phyloP scores from a whole-genome alignment of 495 filamentous ascomycete species.

The Penicillium alfredii region DNA sequence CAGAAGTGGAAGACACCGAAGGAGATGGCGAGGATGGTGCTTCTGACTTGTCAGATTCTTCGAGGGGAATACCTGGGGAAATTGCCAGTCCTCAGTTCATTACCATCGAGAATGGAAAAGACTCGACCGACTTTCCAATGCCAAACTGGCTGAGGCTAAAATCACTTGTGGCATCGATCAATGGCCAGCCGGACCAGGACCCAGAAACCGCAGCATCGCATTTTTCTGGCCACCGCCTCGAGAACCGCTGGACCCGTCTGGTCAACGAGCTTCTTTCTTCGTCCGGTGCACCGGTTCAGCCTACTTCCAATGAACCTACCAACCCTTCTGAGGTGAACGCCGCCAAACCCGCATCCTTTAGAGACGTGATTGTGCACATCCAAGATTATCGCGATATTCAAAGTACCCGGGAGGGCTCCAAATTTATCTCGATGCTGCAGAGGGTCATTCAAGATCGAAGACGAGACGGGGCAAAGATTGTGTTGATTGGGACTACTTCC shows the following conservation, averaged over 20 bases:
- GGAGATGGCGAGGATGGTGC: conserved; percentile 40
- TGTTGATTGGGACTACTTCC: conserved; percentile 68
- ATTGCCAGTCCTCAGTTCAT: conserved; percentile 30
- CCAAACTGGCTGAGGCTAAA: conserved; percentile 33
- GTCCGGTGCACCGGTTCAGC: conserved; percentile 7
- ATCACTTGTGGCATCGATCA: conserved; percentile 35
- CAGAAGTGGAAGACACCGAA: conserved; percentile 33
- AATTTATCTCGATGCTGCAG: conserved; percentile 59
- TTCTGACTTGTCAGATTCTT: conserved; percentile 19
- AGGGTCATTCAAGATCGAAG: conserved; percentile 65
- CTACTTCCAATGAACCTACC: conserved; percentile 7
- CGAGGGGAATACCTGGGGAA: conserved; percentile 18
- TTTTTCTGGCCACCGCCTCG: conserved; percentile 12
- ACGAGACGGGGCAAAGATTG: conserved; percentile 58
- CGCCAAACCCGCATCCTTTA: conserved; percentile 13
- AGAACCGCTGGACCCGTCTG: conserved; percentile 33
- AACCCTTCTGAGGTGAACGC: conserved; percentile 8
- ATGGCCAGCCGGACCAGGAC: conserved; percentile 24
- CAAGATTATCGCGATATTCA: conserved; percentile 74
- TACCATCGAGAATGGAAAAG: conserved; percentile 33
- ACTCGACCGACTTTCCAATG: conserved; percentile 30
- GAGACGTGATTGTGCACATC: conserved; percentile 65
- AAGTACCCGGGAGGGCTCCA: conserved; percentile 53
- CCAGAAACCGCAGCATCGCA: conserved; percentile 10
- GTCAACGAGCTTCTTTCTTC: conserved; percentile 32